Percentiles rank a stretch among this genome's conserved stretches.
Evolutionary conservation across 768 basidiomycete species (phyloP).

Genomic region (Suillus brevipes): DNA sequence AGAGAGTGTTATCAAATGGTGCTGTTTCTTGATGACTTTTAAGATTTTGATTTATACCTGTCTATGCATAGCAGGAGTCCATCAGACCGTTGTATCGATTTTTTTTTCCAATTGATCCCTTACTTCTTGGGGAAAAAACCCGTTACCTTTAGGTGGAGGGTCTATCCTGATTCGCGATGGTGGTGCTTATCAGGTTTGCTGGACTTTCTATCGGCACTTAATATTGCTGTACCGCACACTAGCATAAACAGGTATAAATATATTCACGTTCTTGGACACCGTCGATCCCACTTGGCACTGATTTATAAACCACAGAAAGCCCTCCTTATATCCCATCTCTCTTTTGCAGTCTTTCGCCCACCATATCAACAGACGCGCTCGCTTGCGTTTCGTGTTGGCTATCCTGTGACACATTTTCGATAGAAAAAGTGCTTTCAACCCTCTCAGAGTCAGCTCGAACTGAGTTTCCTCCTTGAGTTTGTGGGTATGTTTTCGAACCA

Average conservation of each 20-base stretch:
- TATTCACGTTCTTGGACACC: neutral
- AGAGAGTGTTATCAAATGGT: neutral
- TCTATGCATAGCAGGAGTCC: neutral
- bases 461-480: slow-evolving; percentile 13
- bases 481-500: neutral
- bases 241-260: neutral
- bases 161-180: neutral
- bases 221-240: no score
- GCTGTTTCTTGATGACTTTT: neutral
- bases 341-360: neutral
- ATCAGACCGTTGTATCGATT: neutral
- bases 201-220: neutral
- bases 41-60: neutral
- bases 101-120: neutral
- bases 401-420: neutral
- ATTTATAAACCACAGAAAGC: neutral
- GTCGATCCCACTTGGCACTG: neutral
- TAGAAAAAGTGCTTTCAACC: neutral
- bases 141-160: neutral
- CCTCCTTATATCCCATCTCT: neutral
- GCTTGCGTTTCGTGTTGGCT: neutral
- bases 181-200: neutral
- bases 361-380: neutral
- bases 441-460: neutral
- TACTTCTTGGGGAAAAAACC: neutral